These are phyloP conservation scores for Botrytis tulipae DNA, from an alignment of 2,329 filamentous ascomycete genomes.

Conservation along the genomic window DNA sequence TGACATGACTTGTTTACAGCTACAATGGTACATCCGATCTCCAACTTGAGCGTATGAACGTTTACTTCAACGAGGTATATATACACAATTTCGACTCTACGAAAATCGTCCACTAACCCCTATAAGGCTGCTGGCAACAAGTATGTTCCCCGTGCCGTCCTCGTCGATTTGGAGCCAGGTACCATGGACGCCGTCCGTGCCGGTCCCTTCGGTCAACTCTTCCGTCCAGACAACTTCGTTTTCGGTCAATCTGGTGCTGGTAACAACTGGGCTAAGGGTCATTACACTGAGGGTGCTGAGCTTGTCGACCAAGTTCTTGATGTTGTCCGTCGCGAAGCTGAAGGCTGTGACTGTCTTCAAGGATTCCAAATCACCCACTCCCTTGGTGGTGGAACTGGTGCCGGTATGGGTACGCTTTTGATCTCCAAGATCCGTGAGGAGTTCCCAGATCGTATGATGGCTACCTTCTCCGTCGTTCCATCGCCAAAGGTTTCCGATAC, in stretches of 20 bases:
- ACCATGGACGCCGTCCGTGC: conserved; percentile 99
- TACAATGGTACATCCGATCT: conserved; percentile 99
- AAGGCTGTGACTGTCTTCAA: conserved; percentile 99
- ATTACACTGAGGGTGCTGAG: conserved; percentile 99
- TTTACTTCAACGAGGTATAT: conserved; percentile 92
- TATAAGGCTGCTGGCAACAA: conserved; percentile 89
- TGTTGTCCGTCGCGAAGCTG: conserved; percentile 96
- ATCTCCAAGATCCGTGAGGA: conserved; percentile 99
- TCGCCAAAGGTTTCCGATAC: conserved; percentile 99
- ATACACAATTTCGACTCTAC: not conserved
- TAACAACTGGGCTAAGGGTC: conserved; percentile 99
- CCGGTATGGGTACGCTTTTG: conserved; percentile 98
- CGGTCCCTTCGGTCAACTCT: conserved; percentile 96
- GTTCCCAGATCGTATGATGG: conserved; percentile 99
- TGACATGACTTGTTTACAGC: conserved; percentile 46
- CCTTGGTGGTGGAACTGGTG: conserved; percentile 99
- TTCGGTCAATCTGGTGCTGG: conserved; percentile 99
- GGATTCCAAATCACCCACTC: conserved; percentile 99
- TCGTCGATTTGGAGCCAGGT: conserved; percentile 98
- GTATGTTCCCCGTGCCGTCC: conserved; percentile 98
- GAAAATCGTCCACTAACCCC: conserved; percentile 33
- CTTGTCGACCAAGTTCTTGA: conserved; percentile 97
- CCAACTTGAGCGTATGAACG: conserved; percentile 99
- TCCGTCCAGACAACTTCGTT: conserved; percentile 99
- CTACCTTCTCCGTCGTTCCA: conserved; percentile 97